Conservation (phyloP, 176 grass and related monocot species). For the Metroxylon sagu region DNA sequence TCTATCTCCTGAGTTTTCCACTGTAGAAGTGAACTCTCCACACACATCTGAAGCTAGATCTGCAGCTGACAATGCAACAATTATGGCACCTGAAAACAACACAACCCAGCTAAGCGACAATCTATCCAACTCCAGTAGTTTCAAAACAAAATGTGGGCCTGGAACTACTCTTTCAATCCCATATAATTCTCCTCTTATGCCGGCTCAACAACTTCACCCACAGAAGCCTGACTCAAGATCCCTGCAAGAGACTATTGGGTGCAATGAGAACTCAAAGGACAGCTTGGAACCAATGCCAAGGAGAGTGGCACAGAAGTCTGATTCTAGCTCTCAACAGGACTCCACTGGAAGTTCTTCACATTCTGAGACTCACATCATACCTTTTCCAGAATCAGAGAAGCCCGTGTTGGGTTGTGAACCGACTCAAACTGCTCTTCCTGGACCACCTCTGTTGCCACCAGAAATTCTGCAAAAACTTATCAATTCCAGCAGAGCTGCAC, state of each 20-base stretch:
- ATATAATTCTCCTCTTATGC: no score
- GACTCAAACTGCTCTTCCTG: slow-evolving; percentile 10
- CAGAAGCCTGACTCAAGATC: no score
- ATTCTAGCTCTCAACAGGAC: no score
- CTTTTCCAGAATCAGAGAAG: neutral
- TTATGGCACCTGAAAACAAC: neutral
- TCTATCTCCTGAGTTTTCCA: neutral
- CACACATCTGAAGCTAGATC: neutral
- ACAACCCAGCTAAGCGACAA: neutral
- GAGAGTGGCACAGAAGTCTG: no score
- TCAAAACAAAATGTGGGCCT: neutral
- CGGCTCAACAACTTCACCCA: no score
- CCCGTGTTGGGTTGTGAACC: neutral
- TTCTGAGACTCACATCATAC: neutral
- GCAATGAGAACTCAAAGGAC: no score
- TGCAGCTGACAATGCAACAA: neutral
- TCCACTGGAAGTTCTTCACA: no score
- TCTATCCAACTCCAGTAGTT: slow-evolving; percentile 1
- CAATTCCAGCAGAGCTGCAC: neutral
- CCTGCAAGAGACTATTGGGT: no score
- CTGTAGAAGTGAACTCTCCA: neutral
- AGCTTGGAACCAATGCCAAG: no score
- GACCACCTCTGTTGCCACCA: slow-evolving; percentile 9
- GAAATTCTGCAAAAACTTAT: slow-evolving; percentile 5
- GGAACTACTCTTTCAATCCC: neutral